A percentile compares a stretch with the other conserved stretches of the same genome.
Conservation (phyloP, 2,329 filamentous ascomycete genomes). For the Aspergillus sp. region DNA sequence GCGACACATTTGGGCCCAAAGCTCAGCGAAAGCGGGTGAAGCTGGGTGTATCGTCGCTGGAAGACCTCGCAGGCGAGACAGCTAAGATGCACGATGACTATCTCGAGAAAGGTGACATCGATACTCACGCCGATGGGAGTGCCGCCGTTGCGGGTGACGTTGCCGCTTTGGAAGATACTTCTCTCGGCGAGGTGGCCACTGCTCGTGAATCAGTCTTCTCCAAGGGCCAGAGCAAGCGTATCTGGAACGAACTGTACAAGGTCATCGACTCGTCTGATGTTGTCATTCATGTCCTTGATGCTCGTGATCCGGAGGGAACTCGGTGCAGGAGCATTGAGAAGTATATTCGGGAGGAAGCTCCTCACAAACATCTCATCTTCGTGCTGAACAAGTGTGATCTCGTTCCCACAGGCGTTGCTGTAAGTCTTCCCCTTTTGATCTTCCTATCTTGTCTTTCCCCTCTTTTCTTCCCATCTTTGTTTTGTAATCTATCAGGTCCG, state of each 20-base stretch:
- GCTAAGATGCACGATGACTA: constrained; percentile 80
- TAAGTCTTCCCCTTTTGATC: constrained; percentile 60
- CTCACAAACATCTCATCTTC: constrained; percentile 93
- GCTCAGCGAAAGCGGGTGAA: constrained; percentile 90
- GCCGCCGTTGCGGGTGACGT: constrained; percentile 58
- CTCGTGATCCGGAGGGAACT: constrained; percentile 84
- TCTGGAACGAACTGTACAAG: constrained; percentile 96
- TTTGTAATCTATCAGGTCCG: constrained; percentile 23
- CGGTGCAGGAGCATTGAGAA: constrained; percentile 89
- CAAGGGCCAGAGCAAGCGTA: constrained; percentile 92
- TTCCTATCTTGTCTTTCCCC: constrained; percentile 2
- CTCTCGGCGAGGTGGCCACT: constrained; percentile 49
- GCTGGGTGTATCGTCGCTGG: constrained; percentile 76
- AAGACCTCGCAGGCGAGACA: constrained; percentile 77
- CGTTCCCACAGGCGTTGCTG: constrained; percentile 86
- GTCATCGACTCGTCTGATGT: constrained; percentile 96
- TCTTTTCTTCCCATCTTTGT: constrained; percentile 16
- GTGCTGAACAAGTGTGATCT: constrained; percentile 90
- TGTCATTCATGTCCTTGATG: constrained; percentile 90
- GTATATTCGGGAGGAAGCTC: constrained; percentile 87
- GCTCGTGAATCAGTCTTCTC: constrained; percentile 85
- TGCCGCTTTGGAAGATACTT: constrained; percentile 42
- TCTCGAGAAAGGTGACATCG: constrained; percentile 75
- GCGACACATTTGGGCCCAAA: constrained; percentile 89
- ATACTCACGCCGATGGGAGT: constrained; percentile 70